phyloP scores from a whole-genome alignment of 257 asterid genomes.

The Coffea eugenioides region DNA sequence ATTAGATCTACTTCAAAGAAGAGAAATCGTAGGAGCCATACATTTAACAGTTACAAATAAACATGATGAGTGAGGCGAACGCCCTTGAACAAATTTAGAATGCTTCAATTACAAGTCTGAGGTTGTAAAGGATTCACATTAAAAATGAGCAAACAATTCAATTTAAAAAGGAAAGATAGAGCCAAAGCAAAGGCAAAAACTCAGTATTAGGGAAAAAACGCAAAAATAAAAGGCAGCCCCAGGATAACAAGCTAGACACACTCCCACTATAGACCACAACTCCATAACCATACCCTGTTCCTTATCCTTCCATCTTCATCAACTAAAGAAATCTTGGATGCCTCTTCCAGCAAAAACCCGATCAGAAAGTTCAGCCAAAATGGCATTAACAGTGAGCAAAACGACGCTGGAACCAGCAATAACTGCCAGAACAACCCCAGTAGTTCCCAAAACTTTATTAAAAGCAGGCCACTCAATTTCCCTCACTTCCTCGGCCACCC shows the following conservation, averaged over 20 bases:
- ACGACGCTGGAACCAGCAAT: constrained; percentile 96
- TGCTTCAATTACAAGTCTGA: neutral
- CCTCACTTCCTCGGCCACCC: constrained; percentile 74
- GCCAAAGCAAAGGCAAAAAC: neutral
- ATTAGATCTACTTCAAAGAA: too few species aligned
- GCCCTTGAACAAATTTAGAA: too few species aligned
- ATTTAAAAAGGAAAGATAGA: neutral
- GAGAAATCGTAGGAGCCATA: too few species aligned
- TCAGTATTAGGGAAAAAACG: neutral
- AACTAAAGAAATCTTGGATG: constrained; percentile 85
- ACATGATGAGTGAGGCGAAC: too few species aligned
- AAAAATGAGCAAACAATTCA: neutral
- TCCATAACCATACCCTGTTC: neutral
- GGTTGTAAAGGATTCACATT: neutral
- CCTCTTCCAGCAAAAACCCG: constrained; percentile 76
- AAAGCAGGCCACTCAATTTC: constrained; percentile 98
- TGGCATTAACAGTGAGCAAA: constrained; percentile 91
- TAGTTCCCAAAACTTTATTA: constrained; percentile 71
- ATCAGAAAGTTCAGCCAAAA: constrained; percentile 91
- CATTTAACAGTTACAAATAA: too few species aligned
- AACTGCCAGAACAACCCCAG: constrained; percentile 83
- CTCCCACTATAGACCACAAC: neutral
- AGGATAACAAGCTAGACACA: neutral
- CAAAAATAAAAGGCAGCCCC: neutral
- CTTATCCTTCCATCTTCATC: constrained; percentile 13